Evolutionary conservation across 78 protist species (phyloP), one percentile per base, ranked within the genome.

Genomic region (Ministeria vibrans): DNA sequence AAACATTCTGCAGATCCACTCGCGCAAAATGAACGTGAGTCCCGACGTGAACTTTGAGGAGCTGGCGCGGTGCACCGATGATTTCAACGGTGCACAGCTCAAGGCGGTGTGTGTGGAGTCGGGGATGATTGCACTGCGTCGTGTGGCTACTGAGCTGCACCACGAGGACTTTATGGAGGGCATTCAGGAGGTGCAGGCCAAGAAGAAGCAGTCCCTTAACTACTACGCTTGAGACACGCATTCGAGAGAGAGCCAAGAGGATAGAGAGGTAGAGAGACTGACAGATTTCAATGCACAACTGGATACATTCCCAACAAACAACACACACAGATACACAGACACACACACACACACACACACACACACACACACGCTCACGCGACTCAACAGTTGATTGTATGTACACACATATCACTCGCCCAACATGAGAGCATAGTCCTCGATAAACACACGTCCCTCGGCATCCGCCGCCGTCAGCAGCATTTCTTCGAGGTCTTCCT

Each of bases 111-210:
- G 98, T 84, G 99, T 98, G 6, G 99, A 98, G 77, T 99, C 99
- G 20, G 87, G 95, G n/a, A 88, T 93, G 93, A 75, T 82, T 0
- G 93, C 92, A 0, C 87, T 89, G 51, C 44, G 93, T 1, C 9
- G 96, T 9, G 98, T 87, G 34, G 95, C 95, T 38, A 84, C 87
- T 1, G 87, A 89, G 82, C 70, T 98, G 30, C 22, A 18, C 30
- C 99, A 99, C 85, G 97, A 99, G 72, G 99, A 98, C 81, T 99
- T 93, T 46, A 90, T 96, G 87, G 99, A 96, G 49, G 99, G 99
- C 63, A 72, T 85, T 39, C 42, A 85, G n/a, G 95, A 89, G 64
- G 99, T 97, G 39, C 95, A 91, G 70, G 92, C 97, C 13, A 94
- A 94, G 93, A 97, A 97, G 93, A 96, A 97, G 93, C 61, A 84